phyloP scores from a whole-genome alignment of 495 filamentous ascomycete genomes.

The Apiosordaria backusii region DNA sequence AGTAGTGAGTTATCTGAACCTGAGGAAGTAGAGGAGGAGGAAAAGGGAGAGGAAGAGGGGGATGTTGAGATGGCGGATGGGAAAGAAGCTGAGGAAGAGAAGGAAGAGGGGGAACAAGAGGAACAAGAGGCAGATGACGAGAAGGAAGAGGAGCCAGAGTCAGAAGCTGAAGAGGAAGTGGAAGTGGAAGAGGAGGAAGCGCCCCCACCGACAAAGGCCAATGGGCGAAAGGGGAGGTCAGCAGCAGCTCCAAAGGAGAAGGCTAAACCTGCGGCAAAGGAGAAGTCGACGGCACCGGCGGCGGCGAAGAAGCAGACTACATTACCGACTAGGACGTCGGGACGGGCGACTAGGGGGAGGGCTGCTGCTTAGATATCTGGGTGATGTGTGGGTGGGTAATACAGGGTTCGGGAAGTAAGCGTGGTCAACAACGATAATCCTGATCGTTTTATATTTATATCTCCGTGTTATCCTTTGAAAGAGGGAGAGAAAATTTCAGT shows the following conservation, averaged over 20 bases:
- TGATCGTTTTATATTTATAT: neutral
- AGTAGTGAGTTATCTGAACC: conserved; percentile 17
- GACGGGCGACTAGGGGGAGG: conserved; percentile 5
- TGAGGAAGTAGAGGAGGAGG: conserved; percentile 23
- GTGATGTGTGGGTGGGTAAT: neutral
- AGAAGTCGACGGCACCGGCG: neutral
- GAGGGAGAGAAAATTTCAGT: neutral
- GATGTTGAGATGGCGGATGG: conserved; percentile 19
- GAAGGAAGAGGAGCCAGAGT: neutral
- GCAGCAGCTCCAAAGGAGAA: conserved; percentile 2
- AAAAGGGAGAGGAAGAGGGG: conserved; percentile 29
- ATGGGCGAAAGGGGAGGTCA: neutral
- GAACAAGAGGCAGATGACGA: neutral
- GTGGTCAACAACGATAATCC: neutral
- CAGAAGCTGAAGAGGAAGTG: neutral
- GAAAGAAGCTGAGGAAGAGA: conserved; percentile 19
- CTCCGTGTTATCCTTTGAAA: neutral
- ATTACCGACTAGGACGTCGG: conserved; percentile 2
- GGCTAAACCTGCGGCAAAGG: neutral
- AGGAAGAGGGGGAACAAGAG: conserved; percentile 1
- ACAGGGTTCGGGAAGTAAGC: neutral
- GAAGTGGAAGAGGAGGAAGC: neutral
- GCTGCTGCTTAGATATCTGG: conserved; percentile 2
- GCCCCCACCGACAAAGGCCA: neutral
- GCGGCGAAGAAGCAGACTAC: conserved; percentile 3